These are phyloP conservation scores for Phylloporus scabripes DNA, from an alignment of 768 basidiomycete genomes.

Conservation along the genomic window DNA sequence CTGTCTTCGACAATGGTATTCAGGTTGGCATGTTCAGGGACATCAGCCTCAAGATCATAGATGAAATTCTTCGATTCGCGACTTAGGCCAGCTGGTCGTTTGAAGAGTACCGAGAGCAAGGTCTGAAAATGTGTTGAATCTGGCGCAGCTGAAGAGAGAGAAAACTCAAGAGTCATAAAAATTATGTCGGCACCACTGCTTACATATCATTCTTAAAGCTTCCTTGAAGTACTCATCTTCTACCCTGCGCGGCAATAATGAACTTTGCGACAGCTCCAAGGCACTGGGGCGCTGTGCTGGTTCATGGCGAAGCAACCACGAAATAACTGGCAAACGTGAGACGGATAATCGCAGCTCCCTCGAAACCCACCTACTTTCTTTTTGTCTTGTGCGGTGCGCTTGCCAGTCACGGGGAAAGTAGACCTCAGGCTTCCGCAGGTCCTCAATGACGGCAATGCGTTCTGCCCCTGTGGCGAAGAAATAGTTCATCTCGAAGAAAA, in stretches of 20 bases:
- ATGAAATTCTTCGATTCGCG: slow-evolving; percentile 61
- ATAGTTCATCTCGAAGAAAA: slow-evolving; percentile 97
- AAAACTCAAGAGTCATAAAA: not conserved
- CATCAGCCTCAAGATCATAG: slow-evolving; percentile 67
- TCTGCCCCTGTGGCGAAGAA: slow-evolving; percentile 76
- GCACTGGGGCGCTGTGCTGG: slow-evolving; percentile 75
- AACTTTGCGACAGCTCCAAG: slow-evolving; percentile 75
- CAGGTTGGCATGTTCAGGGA: slow-evolving; percentile 64
- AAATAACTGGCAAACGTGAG: slow-evolving; percentile 53
- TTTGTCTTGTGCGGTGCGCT: slow-evolving; percentile 50
- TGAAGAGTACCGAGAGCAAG: slow-evolving; percentile 74
- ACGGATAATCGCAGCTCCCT: not conserved
- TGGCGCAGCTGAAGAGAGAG: slow-evolving; percentile 50
- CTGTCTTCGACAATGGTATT: slow-evolving; percentile 75
- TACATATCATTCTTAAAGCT: slow-evolving; percentile 71
- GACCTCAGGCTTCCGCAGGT: slow-evolving; percentile 65
- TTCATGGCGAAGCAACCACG: slow-evolving; percentile 76
- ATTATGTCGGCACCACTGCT: slow-evolving; percentile 14
- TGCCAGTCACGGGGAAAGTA: slow-evolving; percentile 79
- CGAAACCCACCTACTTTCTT: slow-evolving; percentile 52
- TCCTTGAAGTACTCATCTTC: slow-evolving; percentile 87
- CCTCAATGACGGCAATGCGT: slow-evolving; percentile 76
- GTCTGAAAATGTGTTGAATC: slow-evolving; percentile 79
- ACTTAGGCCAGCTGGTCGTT: slow-evolving; percentile 57
- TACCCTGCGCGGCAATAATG: slow-evolving; percentile 65